Percentiles rank a stretch among this genome's conserved stretches.
phyloP scores from a whole-genome alignment of 2,329 filamentous ascomycete genomes.

The Zarea fungicola region DNA sequence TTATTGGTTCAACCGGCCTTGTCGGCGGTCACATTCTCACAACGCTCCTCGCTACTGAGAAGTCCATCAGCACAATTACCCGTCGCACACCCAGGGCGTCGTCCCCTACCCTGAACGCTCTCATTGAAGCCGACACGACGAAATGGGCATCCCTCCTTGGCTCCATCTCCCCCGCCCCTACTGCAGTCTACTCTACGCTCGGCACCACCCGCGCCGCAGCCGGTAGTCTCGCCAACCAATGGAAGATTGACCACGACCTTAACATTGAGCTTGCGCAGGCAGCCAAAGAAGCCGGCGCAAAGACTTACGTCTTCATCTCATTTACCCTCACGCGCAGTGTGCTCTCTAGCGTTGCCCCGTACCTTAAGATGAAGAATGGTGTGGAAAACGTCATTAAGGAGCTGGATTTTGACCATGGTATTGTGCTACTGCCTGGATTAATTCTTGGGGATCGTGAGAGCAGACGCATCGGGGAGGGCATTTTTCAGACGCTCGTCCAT shows the following conservation, averaged over 20 bases:
- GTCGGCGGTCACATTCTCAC: conserved; percentile 70
- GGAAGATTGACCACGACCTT: conserved; percentile 82
- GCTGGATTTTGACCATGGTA: conserved; percentile 69
- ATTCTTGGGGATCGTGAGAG: conserved; percentile 68
- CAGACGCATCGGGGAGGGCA: conserved; percentile 51
- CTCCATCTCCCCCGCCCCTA: conserved; percentile 49
- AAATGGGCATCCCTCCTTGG: conserved; percentile 62
- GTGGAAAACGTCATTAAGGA: conserved; percentile 72
- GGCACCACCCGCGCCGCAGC: conserved; percentile 74
- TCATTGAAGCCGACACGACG: conserved; percentile 61
- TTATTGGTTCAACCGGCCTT: conserved; percentile 63
- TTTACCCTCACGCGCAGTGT: conserved; percentile 43
- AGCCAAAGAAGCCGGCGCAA: conserved; percentile 66
- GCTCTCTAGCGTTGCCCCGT: conserved; percentile 38
- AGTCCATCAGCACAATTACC: conserved; percentile 57
- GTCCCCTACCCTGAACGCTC: conserved; percentile 53
- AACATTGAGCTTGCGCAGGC: conserved; percentile 73
- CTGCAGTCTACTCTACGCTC: conserved; percentile 69
- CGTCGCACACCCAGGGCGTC: conserved; percentile 56
- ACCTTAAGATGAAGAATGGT: conserved; percentile 75
- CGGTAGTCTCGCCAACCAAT: conserved; percentile 72
- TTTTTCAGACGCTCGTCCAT: conserved; percentile 50
- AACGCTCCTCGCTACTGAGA: conserved; percentile 50
- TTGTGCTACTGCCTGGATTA: conserved; percentile 69
- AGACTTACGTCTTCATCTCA: conserved; percentile 74